A percentile compares a stretch with the other conserved stretches of the same genome.
Conservation (phyloP, 345 rosid species). For the Heritiera fomes region DNA sequence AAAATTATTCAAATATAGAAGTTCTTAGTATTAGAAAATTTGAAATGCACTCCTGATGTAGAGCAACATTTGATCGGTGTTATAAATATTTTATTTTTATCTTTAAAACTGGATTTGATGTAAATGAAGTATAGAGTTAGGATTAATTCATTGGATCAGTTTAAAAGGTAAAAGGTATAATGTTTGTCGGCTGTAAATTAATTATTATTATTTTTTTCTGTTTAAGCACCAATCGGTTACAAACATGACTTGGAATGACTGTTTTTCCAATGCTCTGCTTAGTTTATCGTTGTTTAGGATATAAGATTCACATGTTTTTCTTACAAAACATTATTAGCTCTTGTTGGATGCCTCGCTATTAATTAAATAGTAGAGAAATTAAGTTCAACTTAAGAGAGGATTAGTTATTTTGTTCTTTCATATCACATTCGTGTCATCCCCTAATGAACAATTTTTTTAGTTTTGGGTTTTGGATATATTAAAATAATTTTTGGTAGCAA, state of each 20-base stretch:
- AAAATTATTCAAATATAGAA: not conserved
- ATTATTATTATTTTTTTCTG: not conserved
- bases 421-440: not conserved
- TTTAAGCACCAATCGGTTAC: not conserved
- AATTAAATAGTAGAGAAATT: not conserved
- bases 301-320: conserved; percentile 1
- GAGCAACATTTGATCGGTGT: not conserved
- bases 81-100: not conserved
- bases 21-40: not conserved
- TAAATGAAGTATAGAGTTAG: not conserved
- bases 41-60: not conserved
- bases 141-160: not conserved
- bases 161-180: not conserved
- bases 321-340: not conserved
- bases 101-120: not conserved
- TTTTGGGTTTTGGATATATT: too few species aligned
- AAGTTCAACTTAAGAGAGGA: not conserved
- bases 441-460: too few species aligned
- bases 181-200: not conserved
- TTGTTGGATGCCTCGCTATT: not conserved
- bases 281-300: not conserved
- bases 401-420: not conserved
- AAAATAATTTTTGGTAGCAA: not conserved
- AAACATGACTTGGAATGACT: not conserved
- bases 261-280: not conserved